These are phyloP conservation scores for Parasarocladium wereldwijsianum DNA, from an alignment of 2,329 filamentous ascomycete genomes.

Conservation along the genomic window DNA sequence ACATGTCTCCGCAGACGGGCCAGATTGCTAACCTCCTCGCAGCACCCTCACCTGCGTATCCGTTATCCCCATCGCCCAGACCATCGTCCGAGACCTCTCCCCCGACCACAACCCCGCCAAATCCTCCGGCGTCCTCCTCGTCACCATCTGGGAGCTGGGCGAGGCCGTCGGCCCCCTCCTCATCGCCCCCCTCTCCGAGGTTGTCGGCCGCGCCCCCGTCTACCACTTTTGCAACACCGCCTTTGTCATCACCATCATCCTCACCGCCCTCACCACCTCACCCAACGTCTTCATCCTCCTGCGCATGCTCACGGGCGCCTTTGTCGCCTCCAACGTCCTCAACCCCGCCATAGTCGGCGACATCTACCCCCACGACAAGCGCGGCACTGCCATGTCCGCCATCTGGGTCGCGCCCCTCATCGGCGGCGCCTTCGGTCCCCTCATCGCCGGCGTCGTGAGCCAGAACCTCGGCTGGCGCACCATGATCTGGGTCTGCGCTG, in stretches of 20 bases:
- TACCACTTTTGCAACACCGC: constrained; percentile 36
- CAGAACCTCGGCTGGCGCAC: constrained; percentile 39
- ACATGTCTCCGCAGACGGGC: background rate
- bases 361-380: constrained; percentile 40
- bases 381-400: constrained; percentile 42
- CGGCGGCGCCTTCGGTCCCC: constrained; percentile 41
- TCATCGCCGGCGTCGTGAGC: constrained; percentile 38
- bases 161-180: constrained; percentile 45
- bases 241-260: constrained; percentile 32
- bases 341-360: constrained; percentile 51
- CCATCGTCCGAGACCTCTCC: constrained; percentile 31
- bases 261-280: constrained; percentile 29
- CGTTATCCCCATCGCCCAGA: constrained; percentile 35
- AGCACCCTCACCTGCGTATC: constrained; percentile 44
- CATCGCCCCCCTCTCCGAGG: constrained; percentile 48
- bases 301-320: constrained; percentile 43
- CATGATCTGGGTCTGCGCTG: constrained; percentile 34
- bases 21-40: background rate
- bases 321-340: constrained; percentile 48
- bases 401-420: constrained; percentile 42
- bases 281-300: constrained; percentile 34
- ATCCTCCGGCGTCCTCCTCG: constrained; percentile 42
- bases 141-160: constrained; percentile 58
- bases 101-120: constrained; percentile 20
- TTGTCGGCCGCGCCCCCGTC: constrained; percentile 39